Conservation (phyloP, 1,139 yeast species). For the Lodderomyces elongisporus region DNA sequence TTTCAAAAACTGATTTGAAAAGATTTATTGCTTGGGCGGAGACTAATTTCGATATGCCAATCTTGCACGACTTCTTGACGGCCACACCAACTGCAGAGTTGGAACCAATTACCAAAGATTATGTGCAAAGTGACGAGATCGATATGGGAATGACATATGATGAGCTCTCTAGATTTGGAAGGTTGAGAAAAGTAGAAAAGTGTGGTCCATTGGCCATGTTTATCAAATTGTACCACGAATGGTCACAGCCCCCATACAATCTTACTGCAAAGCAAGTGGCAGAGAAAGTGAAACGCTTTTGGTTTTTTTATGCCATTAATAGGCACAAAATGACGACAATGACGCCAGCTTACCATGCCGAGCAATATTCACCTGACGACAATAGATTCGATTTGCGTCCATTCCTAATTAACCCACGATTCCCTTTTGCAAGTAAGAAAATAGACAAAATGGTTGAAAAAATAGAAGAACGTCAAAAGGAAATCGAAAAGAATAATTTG, state of each 20-base stretch:
- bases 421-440: constrained; percentile 84
- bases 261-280: constrained; percentile 82
- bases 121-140: constrained; percentile 92
- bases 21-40: constrained; percentile 79
- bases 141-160: constrained; percentile 99
- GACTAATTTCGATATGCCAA: constrained; percentile 64
- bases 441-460: constrained; percentile 69
- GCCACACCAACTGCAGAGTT: constrained; percentile 98
- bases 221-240: constrained; percentile 78
- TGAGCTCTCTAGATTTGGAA: constrained; percentile 88
- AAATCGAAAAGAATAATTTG: constrained; percentile 18
- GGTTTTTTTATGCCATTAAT: constrained; percentile 88
- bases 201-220: constrained; percentile 97
- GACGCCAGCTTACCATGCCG: constrained; percentile 97
- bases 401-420: constrained; percentile 84
- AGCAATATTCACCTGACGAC: constrained; percentile 96
- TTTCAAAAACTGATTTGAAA: constrained; percentile 88
- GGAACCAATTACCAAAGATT: constrained; percentile 88
- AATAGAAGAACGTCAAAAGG: constrained; percentile 37
- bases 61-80: constrained; percentile 67
- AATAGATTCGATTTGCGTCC: constrained; percentile 94
- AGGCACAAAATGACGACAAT: constrained; percentile 95
- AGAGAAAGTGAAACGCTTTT: constrained; percentile 85
- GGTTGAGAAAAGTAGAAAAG: constrained; percentile 82
- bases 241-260: constrained; percentile 69